Evolutionary conservation across 768 basidiomycete species (phyloP), one percentile per base, ranked within the genome.

Genomic region (Collybia nuda): DNA sequence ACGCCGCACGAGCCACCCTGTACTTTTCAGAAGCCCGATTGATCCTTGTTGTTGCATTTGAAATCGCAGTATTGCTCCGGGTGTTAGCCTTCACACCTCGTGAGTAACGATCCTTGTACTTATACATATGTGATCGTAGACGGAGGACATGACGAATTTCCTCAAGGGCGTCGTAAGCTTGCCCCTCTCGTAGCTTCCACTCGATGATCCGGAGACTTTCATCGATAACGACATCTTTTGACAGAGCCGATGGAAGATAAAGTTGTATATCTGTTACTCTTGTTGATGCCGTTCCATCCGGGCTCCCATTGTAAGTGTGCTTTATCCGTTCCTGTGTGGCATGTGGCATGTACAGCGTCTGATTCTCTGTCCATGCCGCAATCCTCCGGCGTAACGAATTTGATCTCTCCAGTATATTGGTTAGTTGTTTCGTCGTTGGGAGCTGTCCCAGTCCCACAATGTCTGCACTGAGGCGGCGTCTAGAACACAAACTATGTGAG

Each of bases 51-150:
- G 2, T 17, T 19, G 8, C 26, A 17, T 6, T 46, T 40, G 3
- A 19, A 47, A 36, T 53, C 44, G 3, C 40, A 18, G 21, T 23
- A 28, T 29, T 47, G 39, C 14, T 48, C 47, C n/a, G n/a, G n/a
- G n/a, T n/a, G n/a, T n/a, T n/a, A n/a, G n/a, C n/a, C n/a, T n/a
- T n/a, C n/a, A n/a, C n/a, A 19, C 47, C n/a, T n/a, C n/a, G n/a
- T 21, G 23, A 23, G 28, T 47, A 29, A 14, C 32, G 24, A 26
- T 55, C 53, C 46, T 55, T 55, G 23, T 55, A 9, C 38, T 44
- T 55, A 24, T 48, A 55, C 9, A 55, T 29, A 21, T 55, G 43
- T 14, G 50, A 43, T 1, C 40, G 22, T 3, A 54, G 42, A 4
- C 44, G 24, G 1, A 54, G 49, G 12, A 43, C 12, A 19, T 51